A percentile compares a stretch with the other conserved stretches of the same genome.
phyloP scores from a whole-genome alignment of 331 rosid species.

The Quercus phellos region DNA sequence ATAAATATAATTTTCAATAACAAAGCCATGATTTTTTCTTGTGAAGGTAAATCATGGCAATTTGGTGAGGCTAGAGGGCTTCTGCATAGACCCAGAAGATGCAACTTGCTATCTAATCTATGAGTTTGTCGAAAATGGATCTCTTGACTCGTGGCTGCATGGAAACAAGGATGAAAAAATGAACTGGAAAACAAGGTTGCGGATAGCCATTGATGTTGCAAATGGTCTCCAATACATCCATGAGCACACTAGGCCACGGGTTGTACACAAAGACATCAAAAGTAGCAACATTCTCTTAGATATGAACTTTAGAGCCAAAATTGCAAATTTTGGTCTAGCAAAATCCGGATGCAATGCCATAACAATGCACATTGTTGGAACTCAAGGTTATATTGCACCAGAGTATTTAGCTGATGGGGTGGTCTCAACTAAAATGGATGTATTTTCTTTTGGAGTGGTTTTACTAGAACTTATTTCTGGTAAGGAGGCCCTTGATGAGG shows the following conservation, averaged over 20 bases:
- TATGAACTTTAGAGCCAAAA: slow-evolving; percentile 76
- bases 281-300: slow-evolving; percentile 89
- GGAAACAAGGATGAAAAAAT: slow-evolving; percentile 33
- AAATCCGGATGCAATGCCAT: slow-evolving; percentile 86
- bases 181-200: slow-evolving; percentile 64
- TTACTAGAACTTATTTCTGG: slow-evolving; percentile 73
- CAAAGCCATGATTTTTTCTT: background rate
- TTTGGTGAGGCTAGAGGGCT: slow-evolving; percentile 89
- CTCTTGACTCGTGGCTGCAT: slow-evolving; percentile 71
- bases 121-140: slow-evolving; percentile 79
- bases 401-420: slow-evolving; percentile 79
- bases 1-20: background rate
- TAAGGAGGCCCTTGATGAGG: slow-evolving; percentile 55
- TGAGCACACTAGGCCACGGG: slow-evolving; percentile 89
- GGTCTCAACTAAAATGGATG: slow-evolving; percentile 87
- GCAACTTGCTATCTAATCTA: slow-evolving; percentile 72
- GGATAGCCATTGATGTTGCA: slow-evolving; percentile 73
- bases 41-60: slow-evolving; percentile 94
- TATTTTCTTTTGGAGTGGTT: slow-evolving; percentile 83
- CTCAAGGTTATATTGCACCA: slow-evolving; percentile 95
- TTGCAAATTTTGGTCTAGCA: slow-evolving; percentile 87
- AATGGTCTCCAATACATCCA: slow-evolving; percentile 87
- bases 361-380: slow-evolving; percentile 96
- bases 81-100: slow-evolving; percentile 71
- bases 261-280: slow-evolving; percentile 93